These are phyloP conservation scores for Rhizopogon parksii DNA, from an alignment of 1,284 basidiomycete species.

Conservation along the genomic window DNA sequence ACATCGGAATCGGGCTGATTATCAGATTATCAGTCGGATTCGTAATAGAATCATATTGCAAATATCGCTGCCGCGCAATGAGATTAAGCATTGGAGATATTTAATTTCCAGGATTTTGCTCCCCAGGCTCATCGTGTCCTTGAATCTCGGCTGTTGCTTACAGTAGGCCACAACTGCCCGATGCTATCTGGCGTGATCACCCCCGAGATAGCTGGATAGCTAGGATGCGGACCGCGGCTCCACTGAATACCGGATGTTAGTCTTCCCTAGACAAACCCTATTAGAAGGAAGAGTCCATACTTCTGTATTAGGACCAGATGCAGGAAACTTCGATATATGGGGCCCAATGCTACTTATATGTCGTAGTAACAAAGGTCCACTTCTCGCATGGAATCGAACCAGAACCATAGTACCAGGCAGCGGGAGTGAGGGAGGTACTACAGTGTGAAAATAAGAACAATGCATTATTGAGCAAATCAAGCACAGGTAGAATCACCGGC, in stretches of 20 bases:
- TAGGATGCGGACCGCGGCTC: not conserved
- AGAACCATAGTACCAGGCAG: not conserved
- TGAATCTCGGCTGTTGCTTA: not conserved
- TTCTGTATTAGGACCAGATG: no score
- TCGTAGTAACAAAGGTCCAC: not conserved
- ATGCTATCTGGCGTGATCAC: no score
- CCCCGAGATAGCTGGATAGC: no score
- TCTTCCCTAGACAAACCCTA: no score
- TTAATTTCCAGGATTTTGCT: not conserved
- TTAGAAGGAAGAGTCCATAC: no score
- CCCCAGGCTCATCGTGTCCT: not conserved
- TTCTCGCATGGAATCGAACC: not conserved
- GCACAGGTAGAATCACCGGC: not conserved
- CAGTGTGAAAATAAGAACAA: not conserved
- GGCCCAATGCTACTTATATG: not conserved
- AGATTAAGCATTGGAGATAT: not conserved
- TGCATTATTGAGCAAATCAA: not conserved
- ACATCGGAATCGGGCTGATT: not conserved
- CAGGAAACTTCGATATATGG: no score
- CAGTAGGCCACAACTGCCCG: no score
- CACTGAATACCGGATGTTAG: no score
- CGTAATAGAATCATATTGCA: not conserved
- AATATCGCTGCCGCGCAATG: not conserved
- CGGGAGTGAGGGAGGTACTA: not conserved
- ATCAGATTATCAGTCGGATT: not conserved